Evolutionary conservation across 2,329 filamentous ascomycete genomes (phyloP).

Genomic region (Lachnellula occidentalis): DNA sequence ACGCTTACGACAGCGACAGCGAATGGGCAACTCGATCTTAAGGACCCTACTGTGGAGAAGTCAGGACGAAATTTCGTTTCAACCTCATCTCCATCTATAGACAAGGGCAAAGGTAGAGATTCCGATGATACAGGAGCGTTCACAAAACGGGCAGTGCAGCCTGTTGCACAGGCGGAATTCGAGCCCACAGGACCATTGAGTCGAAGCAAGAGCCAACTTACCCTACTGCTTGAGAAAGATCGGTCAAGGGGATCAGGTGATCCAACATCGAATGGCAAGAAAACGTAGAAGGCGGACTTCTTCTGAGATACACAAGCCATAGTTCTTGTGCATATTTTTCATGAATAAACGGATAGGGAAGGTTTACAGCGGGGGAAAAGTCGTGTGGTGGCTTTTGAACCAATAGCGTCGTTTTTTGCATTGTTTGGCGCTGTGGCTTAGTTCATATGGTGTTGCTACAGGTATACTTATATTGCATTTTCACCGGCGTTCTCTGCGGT

Average conservation of each 20-base stretch:
- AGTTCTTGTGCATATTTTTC: too few species aligned
- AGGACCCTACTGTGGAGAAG: background rate
- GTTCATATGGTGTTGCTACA: too few species aligned
- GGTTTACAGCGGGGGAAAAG: too few species aligned
- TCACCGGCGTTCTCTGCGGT: too few species aligned
- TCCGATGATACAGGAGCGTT: conserved; percentile 16
- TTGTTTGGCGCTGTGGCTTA: too few species aligned
- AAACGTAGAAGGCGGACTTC: too few species aligned
- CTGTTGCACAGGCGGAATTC: conserved; percentile 1
- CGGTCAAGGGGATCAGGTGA: conserved; percentile 35
- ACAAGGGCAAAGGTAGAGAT: conserved; percentile 24
- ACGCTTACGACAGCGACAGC: conserved; percentile 23
- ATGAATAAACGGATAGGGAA: too few species aligned
- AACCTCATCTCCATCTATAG: background rate
- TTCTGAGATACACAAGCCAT: too few species aligned
- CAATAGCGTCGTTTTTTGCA: too few species aligned
- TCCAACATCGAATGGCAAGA: conserved; percentile 24
- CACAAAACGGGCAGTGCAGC: conserved; percentile 23
- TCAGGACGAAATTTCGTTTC: background rate
- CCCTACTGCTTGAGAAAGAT: conserved; percentile 51
- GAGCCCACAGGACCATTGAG: conserved; percentile 38
- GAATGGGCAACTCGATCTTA: conserved; percentile 20
- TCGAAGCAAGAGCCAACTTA: conserved; percentile 57
- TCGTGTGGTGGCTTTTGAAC: too few species aligned
- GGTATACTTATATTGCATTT: too few species aligned